phyloP scores from a whole-genome alignment of 75 land plant species.

The Cupressus sempervirens region DNA sequence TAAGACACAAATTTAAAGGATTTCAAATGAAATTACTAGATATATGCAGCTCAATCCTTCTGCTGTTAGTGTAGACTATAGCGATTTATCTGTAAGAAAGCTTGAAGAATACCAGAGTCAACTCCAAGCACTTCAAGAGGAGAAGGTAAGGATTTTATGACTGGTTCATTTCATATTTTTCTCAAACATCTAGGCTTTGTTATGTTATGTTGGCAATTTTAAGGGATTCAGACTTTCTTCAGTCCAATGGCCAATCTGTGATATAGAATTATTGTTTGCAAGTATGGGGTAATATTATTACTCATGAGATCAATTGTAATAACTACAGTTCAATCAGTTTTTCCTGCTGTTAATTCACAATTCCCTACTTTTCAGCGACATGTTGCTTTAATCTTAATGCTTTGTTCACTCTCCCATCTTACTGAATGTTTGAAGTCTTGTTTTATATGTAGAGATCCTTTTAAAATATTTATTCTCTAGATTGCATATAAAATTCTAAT shows the following conservation, averaged over 20 bases:
- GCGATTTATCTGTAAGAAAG: constrained; percentile 49
- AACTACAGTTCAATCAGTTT: not conserved
- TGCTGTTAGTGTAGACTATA: constrained; percentile 34
- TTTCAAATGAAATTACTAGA: constrained; percentile 42
- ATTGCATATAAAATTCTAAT: not conserved
- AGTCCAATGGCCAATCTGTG: not conserved
- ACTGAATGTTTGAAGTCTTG: too few relatives aligned
- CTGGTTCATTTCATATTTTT: not conserved
- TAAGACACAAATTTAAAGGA: constrained; percentile 48
- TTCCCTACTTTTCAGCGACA: too few relatives aligned
- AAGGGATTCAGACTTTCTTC: too few relatives aligned
- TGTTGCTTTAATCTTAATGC: too few relatives aligned
- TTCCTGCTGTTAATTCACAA: too few relatives aligned
- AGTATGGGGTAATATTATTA: not conserved
- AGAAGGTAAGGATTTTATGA: constrained; percentile 23
- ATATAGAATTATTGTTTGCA: not conserved
- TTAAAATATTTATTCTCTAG: not conserved
- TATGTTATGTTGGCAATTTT: not conserved
- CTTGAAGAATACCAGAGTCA: constrained; percentile 60
- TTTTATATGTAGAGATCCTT: not conserved
- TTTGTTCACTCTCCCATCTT: too few relatives aligned
- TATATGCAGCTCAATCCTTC: constrained; percentile 11
- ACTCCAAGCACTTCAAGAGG: constrained; percentile 59
- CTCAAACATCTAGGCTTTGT: not conserved
- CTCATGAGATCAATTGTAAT: not conserved